A percentile compares a stretch with the other conserved stretches of the same genome.
These are phyloP conservation scores for Graphilbum ipis-grandicollis DNA, from an alignment of 2,329 filamentous ascomycete genomes.

Conservation along the genomic window DNA sequence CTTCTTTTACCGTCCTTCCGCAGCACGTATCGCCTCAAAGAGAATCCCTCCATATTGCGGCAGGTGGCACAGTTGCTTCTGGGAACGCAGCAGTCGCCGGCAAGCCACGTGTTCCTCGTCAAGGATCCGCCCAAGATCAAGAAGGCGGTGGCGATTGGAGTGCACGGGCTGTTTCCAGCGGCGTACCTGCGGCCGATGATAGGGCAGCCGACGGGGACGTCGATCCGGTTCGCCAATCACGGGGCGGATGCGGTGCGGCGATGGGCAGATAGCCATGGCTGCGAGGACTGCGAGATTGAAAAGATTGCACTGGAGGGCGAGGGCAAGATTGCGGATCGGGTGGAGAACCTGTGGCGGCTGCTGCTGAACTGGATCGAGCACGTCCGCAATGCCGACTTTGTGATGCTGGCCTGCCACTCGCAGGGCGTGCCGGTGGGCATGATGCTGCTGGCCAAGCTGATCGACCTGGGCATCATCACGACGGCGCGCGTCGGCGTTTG, in stretches of 20 bases:
- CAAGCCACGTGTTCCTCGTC: slow-evolving; percentile 55
- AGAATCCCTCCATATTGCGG: slow-evolving; percentile 53
- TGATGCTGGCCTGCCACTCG: slow-evolving; percentile 84
- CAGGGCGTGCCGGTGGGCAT: slow-evolving; percentile 89
- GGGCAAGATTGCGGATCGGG: slow-evolving; percentile 75
- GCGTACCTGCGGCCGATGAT: slow-evolving; percentile 76
- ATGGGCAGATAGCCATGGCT: slow-evolving; percentile 63
- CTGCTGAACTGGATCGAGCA: slow-evolving; percentile 90
- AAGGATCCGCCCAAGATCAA: slow-evolving; percentile 56
- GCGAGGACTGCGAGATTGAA: slow-evolving; percentile 64
- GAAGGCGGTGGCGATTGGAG: slow-evolving; percentile 79
- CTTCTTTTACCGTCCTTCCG: slow-evolving; percentile 52
- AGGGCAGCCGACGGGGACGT: slow-evolving; percentile 89
- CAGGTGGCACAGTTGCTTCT: slow-evolving; percentile 43
- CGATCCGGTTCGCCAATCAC: slow-evolving; percentile 78
- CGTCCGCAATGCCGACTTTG: slow-evolving; percentile 71
- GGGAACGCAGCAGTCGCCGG: slow-evolving; percentile 33
- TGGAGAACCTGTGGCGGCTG: slow-evolving; percentile 86
- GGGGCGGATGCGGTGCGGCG: slow-evolving; percentile 67
- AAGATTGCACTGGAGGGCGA: slow-evolving; percentile 92
- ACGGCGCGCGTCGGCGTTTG: slow-evolving; percentile 70
- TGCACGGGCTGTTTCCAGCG: slow-evolving; percentile 88
- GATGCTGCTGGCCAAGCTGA: slow-evolving; percentile 83
- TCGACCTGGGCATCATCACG: slow-evolving; percentile 72
- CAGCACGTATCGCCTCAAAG: slow-evolving; percentile 49